Conservation (phyloP, 1,284 basidiomycete genomes). For the Polyporus tsugae region DNA sequence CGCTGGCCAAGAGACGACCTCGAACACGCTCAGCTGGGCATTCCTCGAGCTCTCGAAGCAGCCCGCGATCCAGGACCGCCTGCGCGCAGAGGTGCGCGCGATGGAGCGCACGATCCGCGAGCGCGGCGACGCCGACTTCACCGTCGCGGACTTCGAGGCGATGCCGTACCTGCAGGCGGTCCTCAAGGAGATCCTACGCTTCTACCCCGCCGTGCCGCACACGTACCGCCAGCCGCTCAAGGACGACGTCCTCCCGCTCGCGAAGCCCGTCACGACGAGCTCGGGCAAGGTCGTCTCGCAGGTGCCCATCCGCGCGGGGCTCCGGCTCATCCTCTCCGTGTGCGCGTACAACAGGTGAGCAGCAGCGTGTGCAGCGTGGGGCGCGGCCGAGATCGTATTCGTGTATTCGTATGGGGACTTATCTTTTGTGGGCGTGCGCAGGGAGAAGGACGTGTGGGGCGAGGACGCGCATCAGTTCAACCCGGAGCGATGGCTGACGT, state of each 20-base stretch:
- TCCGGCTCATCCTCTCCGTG: conserved; percentile 45
- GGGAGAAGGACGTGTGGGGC: conserved; percentile 39
- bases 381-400: not conserved
- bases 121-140: conserved; percentile 52
- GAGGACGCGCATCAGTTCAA: conserved; percentile 40
- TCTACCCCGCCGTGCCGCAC: conserved; percentile 41
- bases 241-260: conserved; percentile 46
- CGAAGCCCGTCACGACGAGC: conserved; percentile 36
- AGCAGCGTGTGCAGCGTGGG: not conserved
- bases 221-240: conserved; percentile 36
- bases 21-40: conserved; percentile 51
- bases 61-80: conserved; percentile 47
- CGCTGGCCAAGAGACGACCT: conserved; percentile 63
- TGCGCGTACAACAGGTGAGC: conserved; percentile 47
- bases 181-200: conserved; percentile 52
- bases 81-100: conserved; percentile 51
- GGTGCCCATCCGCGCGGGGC: conserved; percentile 45
- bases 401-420: not conserved
- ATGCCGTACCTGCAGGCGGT: conserved; percentile 63
- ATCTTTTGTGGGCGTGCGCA: conserved; percentile 12
- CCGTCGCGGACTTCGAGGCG: conserved; percentile 56
- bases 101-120: conserved; percentile 46
- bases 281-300: conserved; percentile 44
- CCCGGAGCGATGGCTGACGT: conserved; percentile 38
- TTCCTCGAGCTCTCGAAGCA: conserved; percentile 52